Base-by-base conservation (phyloP, 257 asterid species). In the Fraxinus americana region DNA sequence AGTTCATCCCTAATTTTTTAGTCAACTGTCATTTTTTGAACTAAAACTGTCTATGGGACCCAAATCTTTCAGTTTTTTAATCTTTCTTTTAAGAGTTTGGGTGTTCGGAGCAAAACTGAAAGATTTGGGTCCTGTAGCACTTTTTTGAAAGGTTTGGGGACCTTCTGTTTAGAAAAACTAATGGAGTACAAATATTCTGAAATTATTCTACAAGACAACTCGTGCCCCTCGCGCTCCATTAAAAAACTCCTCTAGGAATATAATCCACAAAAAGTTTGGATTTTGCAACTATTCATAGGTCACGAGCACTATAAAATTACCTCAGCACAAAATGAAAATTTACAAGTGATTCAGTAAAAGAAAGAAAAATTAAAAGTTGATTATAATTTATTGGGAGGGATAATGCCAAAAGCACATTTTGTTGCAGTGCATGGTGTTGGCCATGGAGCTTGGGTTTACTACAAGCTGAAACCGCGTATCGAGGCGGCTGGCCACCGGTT, bases 401-500 rank as follows among this genome's bases (percentile, higher is more conserved):
- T 14, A 45, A 57, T 57, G 72, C 43, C 66, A 57, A 57, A 81
- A 82, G 79, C 85, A 82, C 66, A 57, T 48, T 82, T 82, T 74
- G 85, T 82, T 14, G 80, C 82, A 12, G 85, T 82, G 25, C 85
- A 82, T 38, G 85, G 85, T 6, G 85, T 74, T 17, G 76, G 85
- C 80, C 85, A 82, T 7, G 85, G 85, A 21, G 74, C 85, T 14
- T 78, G 85, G 85, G 85, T 78, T 17, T 82, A 78, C 35, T 82
- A 82, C 82, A 82, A 82, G 82, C 80, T 82, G 70, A 82, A 77
- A 35, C 85, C 80, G 2, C 79, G 79, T 30, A 57, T 82, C 12
- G 85, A 82, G 82, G 85, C 82, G 5, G 80, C 85, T n/a, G 85
- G 85, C 73, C 80, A 82, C 50, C 63, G 65, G 23, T 82, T 82